Evolutionary conservation across 192 early-diverging fungal genomes (phyloP), one percentile per base, ranked within the genome.

Genomic region (Coemansia sp.): DNA sequence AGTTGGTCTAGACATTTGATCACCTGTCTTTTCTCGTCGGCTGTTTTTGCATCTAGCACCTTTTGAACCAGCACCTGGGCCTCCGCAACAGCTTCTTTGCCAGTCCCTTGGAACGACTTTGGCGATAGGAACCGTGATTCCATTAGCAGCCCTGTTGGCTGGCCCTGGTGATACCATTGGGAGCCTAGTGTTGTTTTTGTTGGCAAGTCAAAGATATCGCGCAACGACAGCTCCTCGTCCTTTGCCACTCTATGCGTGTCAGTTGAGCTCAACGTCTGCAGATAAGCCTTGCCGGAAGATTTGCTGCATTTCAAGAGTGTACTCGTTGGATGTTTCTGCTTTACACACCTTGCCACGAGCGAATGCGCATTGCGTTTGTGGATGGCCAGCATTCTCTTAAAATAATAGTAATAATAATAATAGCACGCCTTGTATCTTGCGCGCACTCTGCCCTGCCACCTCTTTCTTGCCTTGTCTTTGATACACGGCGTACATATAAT

Each of bases 1-100:
- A 98, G 84, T 53, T 91, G 84, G 72, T 99, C 97, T 54, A 98
- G 86, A 48, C 91, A 85, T 74, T 95, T 94, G 65, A 99, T 88
- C 2, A 95, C 89, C 42, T 75, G 85, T n/a, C 78, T 74, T 81
- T 89, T 85, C 72, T 93, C 93, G 8, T 49, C 63, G 1, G 40
- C 43, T 0, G 75, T 65, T 41, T 71, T 37, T 5, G 77, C 79
- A 0, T 10, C 37, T 19, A 83, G 51, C 20, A 83, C 76, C 13
- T 50, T 54, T 22, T 71, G 48, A 5, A 75, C 71, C 11, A 85
- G 74, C 9, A 50, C 50, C 20, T 79, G 51, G 12, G 84, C 84
- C 40, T 79, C 74, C 7, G 65, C 65, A 13, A 80, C 69, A 2
- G 82, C 82, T 48, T 73, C 68, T 39, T 64, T 40, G 10, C 82